Conservation (phyloP, 2,329 filamentous ascomycete genomes). For the Fusarium verticillioides region DNA sequence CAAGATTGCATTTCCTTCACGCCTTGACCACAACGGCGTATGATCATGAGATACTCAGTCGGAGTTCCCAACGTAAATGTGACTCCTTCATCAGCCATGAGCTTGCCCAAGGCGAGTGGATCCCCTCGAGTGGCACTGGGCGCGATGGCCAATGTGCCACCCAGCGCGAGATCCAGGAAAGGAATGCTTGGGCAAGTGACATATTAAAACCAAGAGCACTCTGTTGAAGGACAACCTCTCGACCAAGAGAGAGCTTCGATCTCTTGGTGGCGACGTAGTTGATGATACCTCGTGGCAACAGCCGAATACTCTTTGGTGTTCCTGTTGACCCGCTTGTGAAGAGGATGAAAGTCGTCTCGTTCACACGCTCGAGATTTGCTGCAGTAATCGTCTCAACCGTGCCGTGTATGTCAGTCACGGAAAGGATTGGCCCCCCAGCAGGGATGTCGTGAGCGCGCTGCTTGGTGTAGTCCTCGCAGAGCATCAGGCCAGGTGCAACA, state of each 20-base stretch:
- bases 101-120: background rate
- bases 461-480: background rate
- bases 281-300: background rate
- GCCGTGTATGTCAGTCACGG: fast-evolving
- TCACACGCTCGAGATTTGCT: background rate
- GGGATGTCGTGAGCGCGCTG: background rate
- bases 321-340: background rate
- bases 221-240: background rate
- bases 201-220: background rate
- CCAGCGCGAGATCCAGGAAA: background rate
- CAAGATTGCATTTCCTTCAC: background rate
- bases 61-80: background rate
- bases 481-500: background rate
- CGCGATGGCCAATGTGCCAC: fast-evolving
- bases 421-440: background rate
- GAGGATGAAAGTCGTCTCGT: background rate
- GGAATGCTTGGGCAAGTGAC: background rate
- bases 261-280: background rate
- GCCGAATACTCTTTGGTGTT: background rate
- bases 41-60: background rate
- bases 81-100: background rate
- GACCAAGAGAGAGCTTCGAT: background rate
- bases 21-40: background rate
- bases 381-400: fast-evolving
- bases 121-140: background rate